A percentile compares a stretch with the other conserved stretches of the same genome.
Conservation (phyloP, 805 yeast genomes). For the Pichia pseudocactophila region DNA sequence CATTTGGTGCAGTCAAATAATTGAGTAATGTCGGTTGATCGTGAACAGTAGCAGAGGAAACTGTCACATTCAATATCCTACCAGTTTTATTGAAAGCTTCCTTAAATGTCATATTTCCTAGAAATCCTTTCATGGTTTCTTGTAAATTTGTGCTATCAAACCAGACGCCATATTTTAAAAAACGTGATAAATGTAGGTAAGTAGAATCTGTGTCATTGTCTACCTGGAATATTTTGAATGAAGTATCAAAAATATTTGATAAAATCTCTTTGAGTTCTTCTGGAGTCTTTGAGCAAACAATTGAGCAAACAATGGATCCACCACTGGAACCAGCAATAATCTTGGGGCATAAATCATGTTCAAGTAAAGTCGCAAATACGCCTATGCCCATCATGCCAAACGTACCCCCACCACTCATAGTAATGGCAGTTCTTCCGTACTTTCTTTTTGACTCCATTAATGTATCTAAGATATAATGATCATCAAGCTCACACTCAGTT, state of each 20-base stretch:
- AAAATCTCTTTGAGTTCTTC: slow-evolving; percentile 58
- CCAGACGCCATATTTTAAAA: slow-evolving; percentile 83
- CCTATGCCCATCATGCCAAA: slow-evolving; percentile 93
- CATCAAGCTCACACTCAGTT: slow-evolving; percentile 43
- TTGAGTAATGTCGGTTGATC: slow-evolving; percentile 84
- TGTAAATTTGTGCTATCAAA: slow-evolving; percentile 68
- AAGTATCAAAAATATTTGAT: slow-evolving; percentile 49
- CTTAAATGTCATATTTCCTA: slow-evolving; percentile 87
- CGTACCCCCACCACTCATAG: slow-evolving; percentile 94
- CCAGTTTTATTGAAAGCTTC: slow-evolving; percentile 95
- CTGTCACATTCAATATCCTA: slow-evolving; percentile 85
- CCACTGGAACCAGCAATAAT: slow-evolving; percentile 93
- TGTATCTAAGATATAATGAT: slow-evolving; percentile 63
- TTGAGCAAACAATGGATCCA: slow-evolving; percentile 89
- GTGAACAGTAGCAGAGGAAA: slow-evolving; percentile 81
- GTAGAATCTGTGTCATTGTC: slow-evolving; percentile 44
- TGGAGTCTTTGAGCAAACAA: slow-evolving; percentile 71
- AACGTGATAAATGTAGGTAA: slow-evolving; percentile 44
- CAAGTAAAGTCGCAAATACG: slow-evolving; percentile 70
- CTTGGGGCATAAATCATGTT: slow-evolving; percentile 68
- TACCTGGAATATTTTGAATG: slow-evolving; percentile 43
- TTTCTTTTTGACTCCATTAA: slow-evolving; percentile 81
- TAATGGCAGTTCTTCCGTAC: slow-evolving; percentile 88
- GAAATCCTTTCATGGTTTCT: slow-evolving; percentile 62
- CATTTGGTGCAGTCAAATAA: slow-evolving; percentile 73